Percentiles rank a stretch among this genome's conserved stretches.
phyloP scores from a whole-genome alignment of 306 rosid species.

The Cucumis hystrix region DNA sequence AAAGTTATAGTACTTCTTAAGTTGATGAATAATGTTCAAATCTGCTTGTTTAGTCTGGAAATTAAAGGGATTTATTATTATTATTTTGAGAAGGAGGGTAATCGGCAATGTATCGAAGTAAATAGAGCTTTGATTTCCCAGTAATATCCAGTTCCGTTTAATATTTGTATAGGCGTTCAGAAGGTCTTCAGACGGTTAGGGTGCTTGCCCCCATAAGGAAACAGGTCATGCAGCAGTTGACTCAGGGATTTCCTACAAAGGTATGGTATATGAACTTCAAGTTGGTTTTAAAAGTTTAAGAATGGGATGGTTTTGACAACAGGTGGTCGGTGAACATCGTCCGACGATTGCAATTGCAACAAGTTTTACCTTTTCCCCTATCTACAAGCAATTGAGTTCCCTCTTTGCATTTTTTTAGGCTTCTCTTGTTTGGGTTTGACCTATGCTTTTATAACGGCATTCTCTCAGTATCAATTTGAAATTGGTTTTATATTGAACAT shows the following conservation, averaged over 20 bases:
- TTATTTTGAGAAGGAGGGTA: too few species aligned
- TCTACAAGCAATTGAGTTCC: background rate
- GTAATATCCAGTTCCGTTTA: background rate
- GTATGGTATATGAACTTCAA: slow-evolving; percentile 18
- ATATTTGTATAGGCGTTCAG: slow-evolving; percentile 50
- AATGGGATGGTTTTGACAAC: background rate
- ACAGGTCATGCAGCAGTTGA: slow-evolving; percentile 52
- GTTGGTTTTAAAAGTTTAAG: background rate
- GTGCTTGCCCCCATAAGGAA: slow-evolving; percentile 87
- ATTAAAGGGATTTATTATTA: background rate
- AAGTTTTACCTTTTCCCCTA: background rate
- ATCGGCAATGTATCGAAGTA: background rate
- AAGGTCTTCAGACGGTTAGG: slow-evolving; percentile 71
- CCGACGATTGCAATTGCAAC: background rate
- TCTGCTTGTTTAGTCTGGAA: background rate
- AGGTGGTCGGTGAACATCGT: background rate
- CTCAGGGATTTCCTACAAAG: slow-evolving; percentile 89
- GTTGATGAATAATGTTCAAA: slow-evolving; percentile 9
- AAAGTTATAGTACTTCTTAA: slow-evolving; percentile 3
- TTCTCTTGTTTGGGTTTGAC: background rate
- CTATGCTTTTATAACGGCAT: background rate
- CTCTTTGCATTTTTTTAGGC: background rate
- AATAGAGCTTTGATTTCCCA: background rate
- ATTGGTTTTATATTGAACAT: background rate
- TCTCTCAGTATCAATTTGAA: background rate